These are phyloP conservation scores for Periconia sp. DNA, from an alignment of 2,329 filamentous ascomycete genomes.

Conservation along the genomic window DNA sequence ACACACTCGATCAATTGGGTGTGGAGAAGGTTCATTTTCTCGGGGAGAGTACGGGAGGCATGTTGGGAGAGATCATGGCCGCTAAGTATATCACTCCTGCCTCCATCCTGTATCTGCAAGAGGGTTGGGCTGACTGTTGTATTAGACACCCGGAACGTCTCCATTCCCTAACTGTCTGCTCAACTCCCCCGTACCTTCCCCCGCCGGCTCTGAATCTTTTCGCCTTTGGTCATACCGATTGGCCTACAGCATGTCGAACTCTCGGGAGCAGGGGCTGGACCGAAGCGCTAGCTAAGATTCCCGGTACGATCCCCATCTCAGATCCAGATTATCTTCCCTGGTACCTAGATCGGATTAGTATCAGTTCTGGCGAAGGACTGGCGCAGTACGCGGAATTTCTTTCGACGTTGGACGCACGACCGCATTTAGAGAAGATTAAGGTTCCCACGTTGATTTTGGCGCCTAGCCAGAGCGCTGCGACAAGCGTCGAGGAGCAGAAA, in stretches of 20 bases:
- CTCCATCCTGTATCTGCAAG: background rate
- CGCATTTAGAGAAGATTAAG: conserved; percentile 31
- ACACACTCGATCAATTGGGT: conserved; percentile 42
- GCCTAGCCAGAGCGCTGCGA: conserved; percentile 41
- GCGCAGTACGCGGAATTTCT: conserved; percentile 44
- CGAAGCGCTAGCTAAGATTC: conserved; percentile 32
- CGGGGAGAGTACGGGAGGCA: conserved; percentile 43
- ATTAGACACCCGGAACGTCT: conserved; percentile 32
- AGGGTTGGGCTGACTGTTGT: no score
- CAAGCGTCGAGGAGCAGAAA: conserved; percentile 35
- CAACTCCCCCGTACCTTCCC: conserved; percentile 37
- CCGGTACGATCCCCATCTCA: conserved; percentile 35
- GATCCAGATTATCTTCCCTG: conserved; percentile 37
- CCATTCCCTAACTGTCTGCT: conserved; percentile 38
- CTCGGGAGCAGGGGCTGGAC: conserved; percentile 43
- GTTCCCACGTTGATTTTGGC: conserved; percentile 41
- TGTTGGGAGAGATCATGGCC: conserved; percentile 42
- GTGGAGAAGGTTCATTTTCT: conserved; percentile 42
- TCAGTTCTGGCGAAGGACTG: conserved; percentile 37
- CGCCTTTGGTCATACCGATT: conserved; percentile 32
- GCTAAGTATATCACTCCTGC: conserved; percentile 17
- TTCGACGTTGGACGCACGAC: conserved; percentile 36
- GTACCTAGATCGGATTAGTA: conserved; percentile 37
- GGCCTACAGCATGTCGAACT: conserved; percentile 36
- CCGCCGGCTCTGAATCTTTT: conserved; percentile 34